Evolutionary conservation across 2,329 filamentous ascomycete genomes (phyloP), one percentile per base, ranked within the genome.

Genomic region (Hymenoscyphus albidus): DNA sequence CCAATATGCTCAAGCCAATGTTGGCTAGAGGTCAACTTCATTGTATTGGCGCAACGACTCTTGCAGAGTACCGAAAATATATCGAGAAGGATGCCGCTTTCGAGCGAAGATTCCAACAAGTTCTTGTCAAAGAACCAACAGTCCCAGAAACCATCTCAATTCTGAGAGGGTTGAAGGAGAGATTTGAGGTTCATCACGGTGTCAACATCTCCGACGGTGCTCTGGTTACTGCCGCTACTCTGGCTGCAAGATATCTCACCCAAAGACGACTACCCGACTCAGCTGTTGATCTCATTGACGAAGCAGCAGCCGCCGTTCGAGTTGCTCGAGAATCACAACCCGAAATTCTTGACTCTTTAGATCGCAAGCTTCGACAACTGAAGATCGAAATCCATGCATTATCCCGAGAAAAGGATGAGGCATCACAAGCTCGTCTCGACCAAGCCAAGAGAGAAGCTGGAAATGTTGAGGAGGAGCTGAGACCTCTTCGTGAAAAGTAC

Each of bases 51-150:
- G 95, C 95, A 5, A 99, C 95, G 1, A 99, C 95, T 1, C 85
- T 99, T 65, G 87, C 88, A 67, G 95, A 99, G 77, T 99, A 99
- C 79, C 88, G 95, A 74, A 99, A 99, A 78, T 98, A 99, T 79
- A 97, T 99, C 69, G 95, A 99, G 78, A 99, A 99, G 80, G 95
- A 99, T 74, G 91, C 92, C 57, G 95, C 95, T 58, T 99, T 99
- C 76, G 95, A 99, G 79, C 92, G 95, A 78, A 91, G 95, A 77
- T 99, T 99, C 84, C 95, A 99, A 77, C 95, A 99, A 78, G 95
- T 99, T 48, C 79, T 99, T 56, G 94, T 98, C 77, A 97, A 97
- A 80, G 95, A 99, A 76, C 95, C 95, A 2, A 84, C 87, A 5
- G 88, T 98, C 59, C 78, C 86, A 1, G 95, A 99, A 79, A 98